Base-by-base conservation (phyloP, 2,329 filamentous ascomycete species). In the Nothophaeocryptopus gaeumannii region DNA sequence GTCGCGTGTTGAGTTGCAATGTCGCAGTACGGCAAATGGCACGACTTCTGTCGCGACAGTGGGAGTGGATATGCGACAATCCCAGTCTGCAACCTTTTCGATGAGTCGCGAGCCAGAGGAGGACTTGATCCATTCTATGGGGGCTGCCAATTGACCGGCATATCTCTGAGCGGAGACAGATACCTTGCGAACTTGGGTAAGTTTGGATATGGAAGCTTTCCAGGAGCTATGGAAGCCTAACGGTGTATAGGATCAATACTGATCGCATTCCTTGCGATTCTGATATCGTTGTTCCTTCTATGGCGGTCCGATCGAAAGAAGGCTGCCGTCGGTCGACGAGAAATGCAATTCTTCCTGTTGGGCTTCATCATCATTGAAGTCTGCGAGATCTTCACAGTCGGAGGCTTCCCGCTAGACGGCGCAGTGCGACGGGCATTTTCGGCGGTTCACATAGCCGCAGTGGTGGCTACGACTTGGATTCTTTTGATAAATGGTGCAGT, bases 371-470 rank as follows among this genome's bases (percentile, higher is more conserved):
- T 97, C 51, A 84, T 97, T 54, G 84, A 88, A 63, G 88, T 99
- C 63, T 96, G 91, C 72, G 93, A 97, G 70, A 96, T 99, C 64
- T 96, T 99, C 73, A 91, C 90, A 0, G 84, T 97, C 32, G 93
- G 93, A 60, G 88, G 85, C 29, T 92, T 99, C 63, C 90, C 92
- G 2, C 73, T 96, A 14, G 75, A 81, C 59, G 73, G 78, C 45
- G 81, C 73, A 42, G 86, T 88, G 51, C 83, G 90, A 67, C 79
- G 88, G 63, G 89, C 81, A 8, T 99, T 99, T 67, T 88, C 88
- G 11, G 91, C 87, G 31, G 85, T 93, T 34, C 93, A 99, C 68
- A 82, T 99, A 51, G 93, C 89, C 53, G 82, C 91, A 58, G 95
- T 99, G 51, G 81, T 87, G 48, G 89, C 92, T 12, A 91, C 90